Conservation (phyloP, 169 alveolate species). For the Toxoplasma gondii region DNA sequence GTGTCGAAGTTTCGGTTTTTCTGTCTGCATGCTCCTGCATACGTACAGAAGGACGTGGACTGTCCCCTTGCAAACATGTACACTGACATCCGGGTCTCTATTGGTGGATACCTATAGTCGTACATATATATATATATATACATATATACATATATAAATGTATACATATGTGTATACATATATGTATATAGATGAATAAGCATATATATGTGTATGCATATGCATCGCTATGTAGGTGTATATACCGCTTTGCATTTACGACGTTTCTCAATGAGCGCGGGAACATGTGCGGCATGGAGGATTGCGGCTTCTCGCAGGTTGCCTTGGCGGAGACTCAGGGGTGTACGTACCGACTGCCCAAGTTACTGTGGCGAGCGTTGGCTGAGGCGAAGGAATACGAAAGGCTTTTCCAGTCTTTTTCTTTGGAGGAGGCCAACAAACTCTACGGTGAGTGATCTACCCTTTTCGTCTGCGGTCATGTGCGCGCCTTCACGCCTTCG, state of each 20-base stretch:
- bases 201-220: not conserved
- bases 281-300: not conserved
- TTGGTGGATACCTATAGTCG: no score
- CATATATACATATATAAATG: not conserved
- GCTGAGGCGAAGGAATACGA: conserved; percentile 52
- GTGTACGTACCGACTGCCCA: conserved; percentile 40
- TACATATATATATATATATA: not conserved
- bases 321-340: conserved; percentile 18
- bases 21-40: not conserved
- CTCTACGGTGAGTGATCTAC: not conserved
- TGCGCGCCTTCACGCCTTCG: no score
- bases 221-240: not conserved
- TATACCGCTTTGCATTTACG: no score
- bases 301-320: not conserved
- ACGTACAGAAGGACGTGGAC: no score
- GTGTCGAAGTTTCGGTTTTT: not conserved
- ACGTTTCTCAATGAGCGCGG: not conserved
- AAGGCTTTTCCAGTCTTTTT: not conserved
- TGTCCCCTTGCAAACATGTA: no score
- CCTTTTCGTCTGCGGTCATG: not conserved
- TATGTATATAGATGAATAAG: not conserved
- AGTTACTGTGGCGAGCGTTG: conserved; percentile 49
- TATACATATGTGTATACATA: not conserved
- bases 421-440: not conserved
- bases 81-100: no score